phyloP scores from a whole-genome alignment of 2,329 filamentous ascomycete genomes.

The Botrytis sinoallii region DNA sequence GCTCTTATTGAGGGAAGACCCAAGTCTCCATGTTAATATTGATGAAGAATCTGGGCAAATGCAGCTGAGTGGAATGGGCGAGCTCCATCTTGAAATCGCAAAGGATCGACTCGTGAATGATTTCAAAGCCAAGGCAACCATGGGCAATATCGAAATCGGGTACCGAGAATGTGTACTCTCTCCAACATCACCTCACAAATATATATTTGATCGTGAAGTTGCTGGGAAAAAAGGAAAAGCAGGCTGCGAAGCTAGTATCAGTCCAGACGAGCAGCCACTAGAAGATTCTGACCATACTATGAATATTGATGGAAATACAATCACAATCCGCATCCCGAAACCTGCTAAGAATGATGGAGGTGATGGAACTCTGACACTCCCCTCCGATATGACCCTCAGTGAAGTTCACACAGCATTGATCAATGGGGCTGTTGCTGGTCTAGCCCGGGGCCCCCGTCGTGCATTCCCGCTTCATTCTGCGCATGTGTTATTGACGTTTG shows the following conservation, averaged over 20 bases:
- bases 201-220: conserved; percentile 73
- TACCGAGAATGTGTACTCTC: conserved; percentile 79
- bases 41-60: conserved; percentile 93
- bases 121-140: conserved; percentile 79
- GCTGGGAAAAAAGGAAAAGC: conserved; percentile 78
- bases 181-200: conserved; percentile 53
- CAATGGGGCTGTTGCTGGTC: conserved; percentile 77
- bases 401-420: conserved; percentile 56
- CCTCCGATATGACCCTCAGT: conserved; percentile 50
- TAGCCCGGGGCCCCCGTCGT: conserved; percentile 80
- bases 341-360: conserved; percentile 36
- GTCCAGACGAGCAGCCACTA: conserved; percentile 52
- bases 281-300: conserved; percentile 43
- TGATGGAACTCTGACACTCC: conserved; percentile 45
- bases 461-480: conserved; percentile 77
- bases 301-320: conserved; percentile 68
- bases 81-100: conserved; percentile 91
- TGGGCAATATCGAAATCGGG: conserved; percentile 90
- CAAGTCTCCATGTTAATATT: conserved; percentile 78
- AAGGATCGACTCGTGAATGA: conserved; percentile 83
- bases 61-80: conserved; percentile 92
- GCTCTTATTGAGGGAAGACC: conserved; percentile 84
- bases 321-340: conserved; percentile 49
- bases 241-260: conserved; percentile 65
- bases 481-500: conserved; percentile 65